Conservation (phyloP, 2,329 filamentous ascomycete genomes). For the Cladophialophora bantiana region DNA sequence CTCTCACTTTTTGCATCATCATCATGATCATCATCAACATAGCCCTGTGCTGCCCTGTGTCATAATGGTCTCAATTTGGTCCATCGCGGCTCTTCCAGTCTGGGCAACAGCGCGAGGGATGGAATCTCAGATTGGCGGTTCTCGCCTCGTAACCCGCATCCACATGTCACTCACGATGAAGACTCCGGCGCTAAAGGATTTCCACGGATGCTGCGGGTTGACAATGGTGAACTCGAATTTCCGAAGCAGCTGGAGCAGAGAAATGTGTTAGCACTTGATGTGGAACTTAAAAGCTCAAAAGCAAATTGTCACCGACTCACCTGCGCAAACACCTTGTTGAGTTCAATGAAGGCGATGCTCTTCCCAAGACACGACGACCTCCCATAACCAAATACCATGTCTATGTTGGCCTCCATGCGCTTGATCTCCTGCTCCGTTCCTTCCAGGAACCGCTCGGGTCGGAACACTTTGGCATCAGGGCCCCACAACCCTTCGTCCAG, state of each 20-base stretch:
- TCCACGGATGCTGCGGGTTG: slow-evolving; percentile 33
- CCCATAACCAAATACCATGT: slow-evolving; percentile 57
- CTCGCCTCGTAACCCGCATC: slow-evolving; percentile 29
- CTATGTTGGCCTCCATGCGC: slow-evolving; percentile 51
- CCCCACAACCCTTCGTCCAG: slow-evolving; percentile 50
- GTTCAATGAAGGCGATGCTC: slow-evolving; percentile 57
- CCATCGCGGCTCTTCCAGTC: neutral
- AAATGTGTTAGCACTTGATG: neutral
- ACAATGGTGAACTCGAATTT: slow-evolving; percentile 36
- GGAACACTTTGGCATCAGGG: slow-evolving; percentile 52
- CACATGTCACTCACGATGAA: slow-evolving; percentile 35
- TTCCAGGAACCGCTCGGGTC: slow-evolving; percentile 60
- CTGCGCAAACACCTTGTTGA: slow-evolving; percentile 59
- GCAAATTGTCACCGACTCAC: slow-evolving; percentile 43
- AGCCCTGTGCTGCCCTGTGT: neutral
- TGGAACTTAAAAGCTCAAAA: neutral
- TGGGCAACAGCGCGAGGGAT: neutral
- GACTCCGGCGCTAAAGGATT: slow-evolving; percentile 28
- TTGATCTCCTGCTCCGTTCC: slow-evolving; percentile 45
- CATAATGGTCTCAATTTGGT: neutral
- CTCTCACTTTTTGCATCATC: neutral
- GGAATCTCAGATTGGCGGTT: slow-evolving; percentile 18
- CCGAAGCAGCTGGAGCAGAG: slow-evolving; percentile 30
- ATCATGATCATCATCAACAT: slow-evolving; percentile 1
- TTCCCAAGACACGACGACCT: slow-evolving; percentile 57